Percentiles rank a stretch among this genome's conserved stretches.
Conservation (phyloP, 768 basidiomycete genomes). For the Termitomyces heimii region DNA sequence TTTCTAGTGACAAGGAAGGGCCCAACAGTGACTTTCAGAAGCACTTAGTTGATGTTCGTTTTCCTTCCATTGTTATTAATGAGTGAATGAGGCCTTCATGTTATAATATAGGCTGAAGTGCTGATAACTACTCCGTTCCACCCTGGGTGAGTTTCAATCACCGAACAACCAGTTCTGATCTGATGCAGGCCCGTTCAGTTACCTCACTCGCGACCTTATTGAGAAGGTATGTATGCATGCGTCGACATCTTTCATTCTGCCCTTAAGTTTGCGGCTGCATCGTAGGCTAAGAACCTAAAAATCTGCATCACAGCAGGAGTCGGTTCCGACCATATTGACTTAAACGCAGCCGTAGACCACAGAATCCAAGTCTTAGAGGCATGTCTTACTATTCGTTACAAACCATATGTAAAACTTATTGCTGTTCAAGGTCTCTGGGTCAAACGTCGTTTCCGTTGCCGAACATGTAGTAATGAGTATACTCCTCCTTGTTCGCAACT, state of each 20-base stretch:
- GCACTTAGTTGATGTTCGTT: slow-evolving; percentile 68
- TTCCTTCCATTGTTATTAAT: neutral
- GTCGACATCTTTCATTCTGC: neutral
- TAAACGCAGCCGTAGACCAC: slow-evolving; percentile 80
- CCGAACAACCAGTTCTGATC: neutral
- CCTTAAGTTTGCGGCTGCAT: neutral
- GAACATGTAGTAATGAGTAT: slow-evolving; percentile 92
- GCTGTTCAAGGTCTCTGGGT: slow-evolving; percentile 63
- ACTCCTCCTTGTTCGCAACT: slow-evolving; percentile 87
- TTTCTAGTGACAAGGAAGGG: slow-evolving; percentile 81
- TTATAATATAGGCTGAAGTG: slow-evolving; percentile 63
- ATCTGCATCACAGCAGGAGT: slow-evolving; percentile 88
- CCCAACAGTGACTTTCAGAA: slow-evolving; percentile 77
- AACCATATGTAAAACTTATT: slow-evolving; percentile 7
- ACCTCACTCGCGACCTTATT: slow-evolving; percentile 68
- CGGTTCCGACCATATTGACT: slow-evolving; percentile 86
- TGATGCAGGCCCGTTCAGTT: slow-evolving; percentile 25
- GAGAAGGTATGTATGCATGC: slow-evolving; percentile 50
- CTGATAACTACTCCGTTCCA: slow-evolving; percentile 85
- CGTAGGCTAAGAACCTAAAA: slow-evolving; percentile 77
- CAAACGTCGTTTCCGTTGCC: slow-evolving; percentile 87
- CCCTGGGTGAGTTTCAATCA: slow-evolving; percentile 40
- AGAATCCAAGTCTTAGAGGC: slow-evolving; percentile 76
- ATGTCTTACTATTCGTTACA: neutral
- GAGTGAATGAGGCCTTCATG: slow-evolving; percentile 8